Evolutionary conservation across 176 grass and related monocot genomes (phyloP).

Genomic region (Oryza rufipogon): DNA sequence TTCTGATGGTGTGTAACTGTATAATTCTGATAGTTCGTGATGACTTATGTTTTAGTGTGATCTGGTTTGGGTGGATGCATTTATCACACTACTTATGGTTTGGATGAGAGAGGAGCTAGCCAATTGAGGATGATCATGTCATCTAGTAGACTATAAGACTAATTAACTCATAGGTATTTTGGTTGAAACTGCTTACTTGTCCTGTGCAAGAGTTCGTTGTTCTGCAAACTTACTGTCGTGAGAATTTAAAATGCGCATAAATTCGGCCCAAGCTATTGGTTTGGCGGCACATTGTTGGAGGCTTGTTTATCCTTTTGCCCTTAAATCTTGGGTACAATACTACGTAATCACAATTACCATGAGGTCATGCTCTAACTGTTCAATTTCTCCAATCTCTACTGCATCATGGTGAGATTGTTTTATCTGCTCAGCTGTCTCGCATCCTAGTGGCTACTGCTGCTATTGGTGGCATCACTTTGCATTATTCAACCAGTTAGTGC

Average conservation of each 20-base stretch:
- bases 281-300: neutral
- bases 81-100: no score
- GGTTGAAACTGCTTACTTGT: neutral
- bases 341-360: no score
- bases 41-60: neutral
- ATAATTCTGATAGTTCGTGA: neutral
- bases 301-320: neutral
- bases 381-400: neutral
- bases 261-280: neutral
- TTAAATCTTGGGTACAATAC: neutral
- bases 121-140: neutral
- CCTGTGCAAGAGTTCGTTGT: neutral
- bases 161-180: neutral
- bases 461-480: neutral
- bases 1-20: neutral
- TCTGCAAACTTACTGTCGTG: neutral
- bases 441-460: conserved; percentile 13
- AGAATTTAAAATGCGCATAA: neutral
- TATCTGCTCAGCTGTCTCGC: neutral
- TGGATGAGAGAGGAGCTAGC: no score
- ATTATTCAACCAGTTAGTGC: neutral
- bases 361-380: neutral
- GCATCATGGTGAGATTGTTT: neutral
- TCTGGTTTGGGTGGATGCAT: neutral
- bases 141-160: neutral